Base-by-base conservation (phyloP, 2,329 filamentous ascomycete genomes). In the Aspergillus terreus region DNA sequence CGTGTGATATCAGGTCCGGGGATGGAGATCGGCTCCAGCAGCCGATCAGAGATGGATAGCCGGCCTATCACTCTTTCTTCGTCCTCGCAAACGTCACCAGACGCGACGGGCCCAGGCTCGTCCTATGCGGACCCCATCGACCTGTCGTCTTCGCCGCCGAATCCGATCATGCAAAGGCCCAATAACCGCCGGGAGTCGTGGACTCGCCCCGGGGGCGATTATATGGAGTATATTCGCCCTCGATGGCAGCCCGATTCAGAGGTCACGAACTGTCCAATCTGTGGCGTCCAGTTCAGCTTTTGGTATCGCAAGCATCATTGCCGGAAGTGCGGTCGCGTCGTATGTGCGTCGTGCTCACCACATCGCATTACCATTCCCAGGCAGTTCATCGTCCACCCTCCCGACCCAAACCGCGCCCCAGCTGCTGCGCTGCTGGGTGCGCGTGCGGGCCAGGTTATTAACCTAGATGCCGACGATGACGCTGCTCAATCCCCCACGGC, bases 351-450 rank as follows among this genome's bases (percentile, higher is more conserved):
- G 17, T 97, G 92, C 74, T 96, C 92, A 2, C 92, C 92, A 3
- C 92, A 97, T 70, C 84, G 91, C 55, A 97, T 97, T 66, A 95
- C 89, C 3, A 96, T 97, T 57, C 92, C 92, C 1, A 83, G 92
- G 58, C 89, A 94, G 66, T 97, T 90, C 68, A 96, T 97, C 58
- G 91, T 96, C 23, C 86, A 87, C 44, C 88, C 89, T 3, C 87
- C 88, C 1, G 76, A 79, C 52, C 63, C 71, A 54, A 62, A 68
- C 55, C 58, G 72, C 54, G 61, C 71, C 58, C 63, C 62, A 76
- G 59, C 68, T 70, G 55, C 63, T 68, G 77, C 55, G 63, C 71
- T 49, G 64, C 78, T 55, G 60, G 71, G 43, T 63, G 72, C 54
- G 1, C 64, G 56, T 73, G 73, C 63, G 63, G 73, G 60, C 73